Evolutionary conservation across 2,329 filamentous ascomycete genomes (phyloP).

Genomic region (Hortaea werneckii): DNA sequence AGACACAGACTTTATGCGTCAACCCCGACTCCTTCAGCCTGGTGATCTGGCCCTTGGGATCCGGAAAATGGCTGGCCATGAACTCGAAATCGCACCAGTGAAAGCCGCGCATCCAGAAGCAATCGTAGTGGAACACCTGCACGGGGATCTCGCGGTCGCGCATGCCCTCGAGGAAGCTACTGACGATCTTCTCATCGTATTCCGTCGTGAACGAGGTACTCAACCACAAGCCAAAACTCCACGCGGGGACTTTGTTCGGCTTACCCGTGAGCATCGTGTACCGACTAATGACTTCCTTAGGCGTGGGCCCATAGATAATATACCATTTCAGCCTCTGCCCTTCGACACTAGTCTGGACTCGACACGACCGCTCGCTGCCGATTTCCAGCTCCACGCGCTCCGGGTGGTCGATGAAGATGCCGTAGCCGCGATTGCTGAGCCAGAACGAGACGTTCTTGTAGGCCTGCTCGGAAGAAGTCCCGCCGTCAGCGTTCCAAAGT

Average conservation of each 20-base stretch:
- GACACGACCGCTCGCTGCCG: constrained; percentile 60
- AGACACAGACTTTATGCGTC: constrained; percentile 55
- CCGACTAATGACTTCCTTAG: constrained; percentile 59
- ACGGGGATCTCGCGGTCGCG: constrained; percentile 53
- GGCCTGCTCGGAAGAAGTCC: constrained; percentile 58
- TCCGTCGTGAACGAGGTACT: constrained; percentile 67
- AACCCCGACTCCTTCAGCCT: constrained; percentile 54
- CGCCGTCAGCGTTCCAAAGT: constrained; percentile 53
- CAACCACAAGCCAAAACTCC: constrained; percentile 69
- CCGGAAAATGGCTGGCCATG: constrained; percentile 57
- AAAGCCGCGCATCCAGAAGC: constrained; percentile 68
- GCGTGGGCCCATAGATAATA: constrained; percentile 59
- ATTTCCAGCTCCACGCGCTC: constrained; percentile 63
- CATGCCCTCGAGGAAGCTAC: constrained; percentile 60
- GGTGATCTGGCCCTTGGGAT: constrained; percentile 53
- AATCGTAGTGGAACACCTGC: constrained; percentile 67
- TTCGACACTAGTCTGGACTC: constrained; percentile 59
- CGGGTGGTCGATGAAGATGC: constrained; percentile 63
- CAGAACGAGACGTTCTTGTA: constrained; percentile 66
- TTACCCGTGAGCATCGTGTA: constrained; percentile 60
- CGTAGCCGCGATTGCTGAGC: constrained; percentile 63
- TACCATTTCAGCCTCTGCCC: constrained; percentile 65
- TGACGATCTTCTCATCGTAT: constrained; percentile 61
- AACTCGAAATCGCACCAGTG: constrained; percentile 69
- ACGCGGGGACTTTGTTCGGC: constrained; percentile 55